A percentile compares a stretch with the other conserved stretches of the same genome.
Conservation (phyloP, 345 rosid species). For the Corymbia maculata region DNA sequence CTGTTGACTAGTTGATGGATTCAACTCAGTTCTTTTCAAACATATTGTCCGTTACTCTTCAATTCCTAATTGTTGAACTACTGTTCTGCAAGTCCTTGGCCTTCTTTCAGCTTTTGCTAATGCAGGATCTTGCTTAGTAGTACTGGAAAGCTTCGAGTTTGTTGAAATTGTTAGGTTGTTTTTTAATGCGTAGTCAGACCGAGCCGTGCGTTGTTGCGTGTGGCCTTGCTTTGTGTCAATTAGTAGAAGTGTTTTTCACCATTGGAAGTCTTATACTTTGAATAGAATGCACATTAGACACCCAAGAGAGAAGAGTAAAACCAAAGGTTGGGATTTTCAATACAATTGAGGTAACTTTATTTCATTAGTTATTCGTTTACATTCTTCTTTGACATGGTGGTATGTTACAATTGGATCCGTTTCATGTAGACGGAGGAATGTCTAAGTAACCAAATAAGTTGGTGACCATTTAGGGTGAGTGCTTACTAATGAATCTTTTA, state of each 20-base stretch:
- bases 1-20: neutral
- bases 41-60: neutral
- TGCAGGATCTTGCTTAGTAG: neutral
- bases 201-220: neutral
- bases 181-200: neutral
- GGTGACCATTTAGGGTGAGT: neutral
- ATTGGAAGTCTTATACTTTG: neutral
- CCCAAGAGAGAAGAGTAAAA: neutral
- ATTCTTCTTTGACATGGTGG: neutral
- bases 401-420: neutral
- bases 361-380: neutral
- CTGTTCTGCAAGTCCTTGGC: neutral
- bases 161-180: neutral
- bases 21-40: neutral
- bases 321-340: neutral
- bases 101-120: neutral
- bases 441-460: neutral
- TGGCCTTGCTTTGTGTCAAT: neutral
- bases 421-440: neutral
- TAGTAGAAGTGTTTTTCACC: neutral
- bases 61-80: neutral
- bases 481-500: neutral
- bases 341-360: neutral
- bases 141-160: neutral
- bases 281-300: neutral